Conservation (phyloP, 768 basidiomycete species). For the Lentinula detonsa region DNA sequence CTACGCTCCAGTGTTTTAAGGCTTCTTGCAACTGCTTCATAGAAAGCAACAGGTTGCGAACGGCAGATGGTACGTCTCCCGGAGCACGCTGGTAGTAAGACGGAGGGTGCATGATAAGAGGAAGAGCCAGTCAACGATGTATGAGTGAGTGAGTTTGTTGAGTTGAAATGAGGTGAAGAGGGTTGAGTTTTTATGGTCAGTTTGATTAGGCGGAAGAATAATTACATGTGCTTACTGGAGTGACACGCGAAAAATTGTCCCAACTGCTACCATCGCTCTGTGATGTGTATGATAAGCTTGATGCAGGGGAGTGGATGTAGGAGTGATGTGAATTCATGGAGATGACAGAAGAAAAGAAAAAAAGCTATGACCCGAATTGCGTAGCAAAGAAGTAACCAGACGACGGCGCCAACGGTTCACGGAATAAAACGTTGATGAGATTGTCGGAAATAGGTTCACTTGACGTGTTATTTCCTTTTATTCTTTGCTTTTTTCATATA, state of each 20-base stretch:
- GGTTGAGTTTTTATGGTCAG: neutral
- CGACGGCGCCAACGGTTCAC: neutral
- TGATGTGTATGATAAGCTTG: conserved; percentile 5
- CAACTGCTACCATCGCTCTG: neutral
- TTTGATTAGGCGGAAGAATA: neutral
- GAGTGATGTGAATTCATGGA: conserved; percentile 6
- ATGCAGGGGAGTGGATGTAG: neutral
- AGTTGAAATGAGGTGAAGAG: neutral
- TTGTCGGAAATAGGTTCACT: neutral
- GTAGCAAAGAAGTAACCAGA: neutral
- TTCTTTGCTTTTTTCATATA: neutral
- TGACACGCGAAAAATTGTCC: conserved; percentile 3
- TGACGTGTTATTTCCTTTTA: neutral
- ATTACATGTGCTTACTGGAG: conserved; percentile 1
- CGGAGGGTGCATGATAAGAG: neutral
- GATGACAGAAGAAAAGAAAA: neutral
- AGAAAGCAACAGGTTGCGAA: conserved; percentile 8
- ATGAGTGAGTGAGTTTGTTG: neutral
- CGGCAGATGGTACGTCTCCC: conserved; percentile 9
- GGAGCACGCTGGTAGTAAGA: conserved; percentile 1
- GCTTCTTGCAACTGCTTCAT: conserved; percentile 9
- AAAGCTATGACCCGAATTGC: neutral
- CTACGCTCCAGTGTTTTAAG: conserved; percentile 4
- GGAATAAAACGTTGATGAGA: neutral
- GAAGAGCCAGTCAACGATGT: neutral